Conservation (phyloP, 371 early-diverging fungal species). For the Chytridium lagenaria region DNA sequence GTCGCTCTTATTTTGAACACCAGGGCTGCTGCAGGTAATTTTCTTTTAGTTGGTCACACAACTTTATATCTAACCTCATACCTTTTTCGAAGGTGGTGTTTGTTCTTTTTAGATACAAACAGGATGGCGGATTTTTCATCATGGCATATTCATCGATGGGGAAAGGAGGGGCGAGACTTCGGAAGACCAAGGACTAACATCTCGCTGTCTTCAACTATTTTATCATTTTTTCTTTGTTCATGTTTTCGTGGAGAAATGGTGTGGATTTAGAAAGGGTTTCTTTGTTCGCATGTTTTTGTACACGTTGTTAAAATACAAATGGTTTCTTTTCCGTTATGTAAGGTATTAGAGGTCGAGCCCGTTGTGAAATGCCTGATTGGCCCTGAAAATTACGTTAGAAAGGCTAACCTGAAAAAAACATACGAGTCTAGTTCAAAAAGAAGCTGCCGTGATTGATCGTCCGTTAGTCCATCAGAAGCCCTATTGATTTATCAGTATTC, state of each 20-base stretch:
- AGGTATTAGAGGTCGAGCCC: slow-evolving; percentile 9
- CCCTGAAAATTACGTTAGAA: slow-evolving; percentile 23
- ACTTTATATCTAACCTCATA: too few species aligned
- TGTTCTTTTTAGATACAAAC: slow-evolving; percentile 22
- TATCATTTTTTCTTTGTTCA: neutral
- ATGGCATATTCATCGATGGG: too few species aligned
- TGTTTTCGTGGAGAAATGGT: neutral
- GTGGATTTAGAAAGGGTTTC: too few species aligned
- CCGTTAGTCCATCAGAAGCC: slow-evolving; percentile 76
- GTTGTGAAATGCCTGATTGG: slow-evolving; percentile 39
- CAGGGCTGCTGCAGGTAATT: slow-evolving; percentile 56
- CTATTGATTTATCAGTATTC: slow-evolving; percentile 19
- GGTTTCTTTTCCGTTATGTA: neutral
- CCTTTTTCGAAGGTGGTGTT: slow-evolving; percentile 27
- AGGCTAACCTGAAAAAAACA: neutral
- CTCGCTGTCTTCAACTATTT: too few species aligned
- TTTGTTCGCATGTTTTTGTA: too few species aligned
- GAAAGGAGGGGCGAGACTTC: too few species aligned
- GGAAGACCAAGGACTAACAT: too few species aligned
- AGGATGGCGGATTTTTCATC: too few species aligned
- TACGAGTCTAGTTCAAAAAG: slow-evolving; percentile 90
- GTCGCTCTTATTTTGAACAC: slow-evolving; percentile 96
- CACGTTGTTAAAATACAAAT: too few species aligned
- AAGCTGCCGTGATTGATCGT: slow-evolving; percentile 90
- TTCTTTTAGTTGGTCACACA: too few species aligned